phyloP scores from a whole-genome alignment of 345 rosid species.

The Citrus australasica region DNA sequence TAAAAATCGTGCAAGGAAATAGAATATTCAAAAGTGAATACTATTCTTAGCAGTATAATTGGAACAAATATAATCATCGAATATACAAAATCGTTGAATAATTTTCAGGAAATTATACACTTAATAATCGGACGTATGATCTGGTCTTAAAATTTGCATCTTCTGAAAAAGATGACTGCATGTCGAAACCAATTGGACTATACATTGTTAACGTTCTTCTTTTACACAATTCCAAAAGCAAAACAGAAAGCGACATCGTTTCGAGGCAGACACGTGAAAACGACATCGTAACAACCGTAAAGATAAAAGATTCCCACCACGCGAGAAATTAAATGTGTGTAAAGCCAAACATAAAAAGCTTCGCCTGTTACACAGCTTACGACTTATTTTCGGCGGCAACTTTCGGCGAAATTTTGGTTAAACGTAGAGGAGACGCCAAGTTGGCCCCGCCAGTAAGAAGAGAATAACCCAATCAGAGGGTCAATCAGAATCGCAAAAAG shows the following conservation, averaged over 20 bases:
- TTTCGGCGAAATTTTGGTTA: constrained; percentile 32
- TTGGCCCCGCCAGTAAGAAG: constrained; percentile 25
- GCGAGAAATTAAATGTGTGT: not conserved
- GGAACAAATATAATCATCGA: too few species aligned
- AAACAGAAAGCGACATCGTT: constrained; percentile 1
- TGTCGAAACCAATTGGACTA: not conserved
- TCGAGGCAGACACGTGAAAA: not conserved
- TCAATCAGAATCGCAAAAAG: not conserved
- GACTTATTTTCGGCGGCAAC: constrained; percentile 24
- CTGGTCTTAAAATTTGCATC: too few species aligned
- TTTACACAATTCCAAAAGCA: not conserved
- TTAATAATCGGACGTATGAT: too few species aligned
- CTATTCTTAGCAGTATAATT: too few species aligned
- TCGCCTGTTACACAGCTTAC: too few species aligned
- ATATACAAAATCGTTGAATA: too few species aligned
- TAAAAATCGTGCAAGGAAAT: too few species aligned
- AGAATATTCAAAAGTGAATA: too few species aligned
- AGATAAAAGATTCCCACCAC: constrained; percentile 23
- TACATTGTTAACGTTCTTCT: not conserved
- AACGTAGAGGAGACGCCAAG: constrained; percentile 33
- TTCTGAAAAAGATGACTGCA: not conserved
- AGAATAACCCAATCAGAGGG: constrained; percentile 11
- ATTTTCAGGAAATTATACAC: too few species aligned
- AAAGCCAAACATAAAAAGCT: not conserved
- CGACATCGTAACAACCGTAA: constrained; percentile 27